Percentiles rank a stretch among this genome's conserved stretches.
phyloP scores from a whole-genome alignment of 2,329 filamentous ascomycete genomes.

The Fonsecaea nubica region DNA sequence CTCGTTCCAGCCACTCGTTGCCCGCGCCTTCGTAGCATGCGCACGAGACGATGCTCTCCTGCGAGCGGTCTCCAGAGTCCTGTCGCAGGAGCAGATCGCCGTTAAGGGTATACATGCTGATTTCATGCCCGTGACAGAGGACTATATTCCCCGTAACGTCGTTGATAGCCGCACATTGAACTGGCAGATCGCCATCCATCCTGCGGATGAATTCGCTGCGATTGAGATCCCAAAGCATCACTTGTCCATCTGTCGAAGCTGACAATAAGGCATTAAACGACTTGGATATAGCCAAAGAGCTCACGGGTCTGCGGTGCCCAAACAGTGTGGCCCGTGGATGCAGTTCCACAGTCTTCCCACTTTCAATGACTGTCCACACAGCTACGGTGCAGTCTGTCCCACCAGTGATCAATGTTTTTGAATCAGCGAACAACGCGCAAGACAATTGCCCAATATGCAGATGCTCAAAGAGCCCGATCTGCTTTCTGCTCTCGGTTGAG shows the following conservation, averaged over 20 bases:
- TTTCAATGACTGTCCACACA: conserved; percentile 73
- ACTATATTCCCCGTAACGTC: conserved; percentile 90
- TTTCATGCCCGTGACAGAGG: conserved; percentile 76
- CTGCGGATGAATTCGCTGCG: conserved; percentile 83
- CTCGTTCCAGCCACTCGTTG: conserved; percentile 89
- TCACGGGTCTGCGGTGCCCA: conserved; percentile 85
- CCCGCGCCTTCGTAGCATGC: conserved; percentile 91
- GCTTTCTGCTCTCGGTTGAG: conserved; percentile 78
- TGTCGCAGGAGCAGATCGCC: conserved; percentile 82
- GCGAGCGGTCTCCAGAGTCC: conserved; percentile 72
- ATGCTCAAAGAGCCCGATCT: conserved; percentile 89
- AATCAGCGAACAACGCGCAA: conserved; percentile 82
- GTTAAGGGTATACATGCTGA: conserved; percentile 86
- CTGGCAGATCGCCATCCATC: conserved; percentile 64
- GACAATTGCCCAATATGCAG: conserved; percentile 90
- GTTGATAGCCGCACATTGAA: conserved; percentile 79
- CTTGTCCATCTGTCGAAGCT: conserved; percentile 78
- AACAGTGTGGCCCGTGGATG: conserved; percentile 81
- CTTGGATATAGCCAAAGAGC: conserved; percentile 80
- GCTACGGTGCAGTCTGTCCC: conserved; percentile 92
- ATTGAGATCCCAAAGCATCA: conserved; percentile 94
- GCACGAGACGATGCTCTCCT: conserved; percentile 80
- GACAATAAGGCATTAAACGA: conserved; percentile 89
- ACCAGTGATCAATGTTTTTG: conserved; percentile 86
- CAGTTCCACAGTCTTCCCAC: conserved; percentile 76